Base-by-base conservation (phyloP, 108 stramenopile species). In the Nitzschia sp. region DNA sequence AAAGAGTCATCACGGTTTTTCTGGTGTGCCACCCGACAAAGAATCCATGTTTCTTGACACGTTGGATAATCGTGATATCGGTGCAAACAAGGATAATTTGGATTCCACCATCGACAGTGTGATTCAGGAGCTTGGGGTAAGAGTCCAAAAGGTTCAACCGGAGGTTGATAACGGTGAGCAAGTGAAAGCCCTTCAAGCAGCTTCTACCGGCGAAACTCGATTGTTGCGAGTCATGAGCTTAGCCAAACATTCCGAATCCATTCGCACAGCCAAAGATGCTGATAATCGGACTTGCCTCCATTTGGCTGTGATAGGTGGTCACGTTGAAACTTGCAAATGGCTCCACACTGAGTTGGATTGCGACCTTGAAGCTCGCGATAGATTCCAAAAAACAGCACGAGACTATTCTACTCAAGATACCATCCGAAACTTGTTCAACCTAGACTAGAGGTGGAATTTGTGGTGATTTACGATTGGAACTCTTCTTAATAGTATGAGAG, bases 231-330 rank as follows among this genome's bases (percentile, higher is more conserved):
- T 53, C 10, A 44, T 86, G 24, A 83, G 83, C 54, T 29, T 79
- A 24, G 37, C 73, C 59, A 74, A 52, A 48, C 72, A 68, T 44
- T 67, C 57, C 10, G 75, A 44, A 59, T 67, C 72, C 56, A 82
- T 77, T 69, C 70, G 54, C 48, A 56, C 34, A n/a, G 85, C 85
- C 12, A 24, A 52, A n/a, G 77, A 88, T 76, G 21, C 55, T 10
- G 53, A 63, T 9, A 43, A 53, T 22, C 68, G 71, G 42, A 57
- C 80, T 1, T 86, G 83, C 55, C 65, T 90, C 10, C 89, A 90
- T 57, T 61, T 90, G 8, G 86, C 89, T 38, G 89, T 76, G 8
- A 43, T 48, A 14, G 51, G 57, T 24, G 85, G 85, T 7, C 86
- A 88, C 48, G 17, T 58, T 24, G 44, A 67, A 20, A 72, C 69